Evolutionary conservation across 768 basidiomycete genomes (phyloP), one percentile per base, ranked within the genome.

Genomic region (Paxillus ammoniavirescens): DNA sequence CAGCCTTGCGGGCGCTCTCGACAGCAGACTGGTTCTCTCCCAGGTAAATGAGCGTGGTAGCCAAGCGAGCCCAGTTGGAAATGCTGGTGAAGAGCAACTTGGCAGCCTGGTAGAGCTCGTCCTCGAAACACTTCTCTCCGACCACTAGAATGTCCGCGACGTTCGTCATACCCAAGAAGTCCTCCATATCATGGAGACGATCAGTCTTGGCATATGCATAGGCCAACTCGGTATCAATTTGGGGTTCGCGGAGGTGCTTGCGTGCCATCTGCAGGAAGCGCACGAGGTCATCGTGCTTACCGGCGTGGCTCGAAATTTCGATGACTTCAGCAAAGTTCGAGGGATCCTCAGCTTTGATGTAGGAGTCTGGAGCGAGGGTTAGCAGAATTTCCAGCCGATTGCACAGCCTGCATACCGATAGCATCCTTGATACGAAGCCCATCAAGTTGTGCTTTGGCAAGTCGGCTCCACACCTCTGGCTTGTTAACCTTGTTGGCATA

Each of bases 51-150:
- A 98, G 83, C 8, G 97, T 99, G 2, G 97, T 99, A 0, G 97
- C 97, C 56, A 99, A 77, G 55, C 97, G 84, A 42, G 97, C 97
- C 94, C 95, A 99, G 74, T 99, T 99, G 1, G 93, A 96, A 64
- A 99, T 99, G 73, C 93, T 95, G 37, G 84, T 83, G 78, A 99
- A 99, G 44, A 99, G 77, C 5, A 99, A 72, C 75, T 96, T 97
- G 31, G 96, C 90, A 45, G 97, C 97, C 63, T 98, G 93, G 71
- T 98, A 99, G 28, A 99, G 78, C 66, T 93, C 93, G 56, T 98
- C 97, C 65, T 98, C 93, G 76, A 99, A 99, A 67, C 95, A 98
- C 72, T 98, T 98, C 79, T 99, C 97, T 70, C 97, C 97, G 50
- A 98, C 97, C 60, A 92, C 91, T 18, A 99, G 79, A 47, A 98